Evolutionary conservation across 1,284 basidiomycete genomes (phyloP).

Genomic region (Heterobasidion parviporum): DNA sequence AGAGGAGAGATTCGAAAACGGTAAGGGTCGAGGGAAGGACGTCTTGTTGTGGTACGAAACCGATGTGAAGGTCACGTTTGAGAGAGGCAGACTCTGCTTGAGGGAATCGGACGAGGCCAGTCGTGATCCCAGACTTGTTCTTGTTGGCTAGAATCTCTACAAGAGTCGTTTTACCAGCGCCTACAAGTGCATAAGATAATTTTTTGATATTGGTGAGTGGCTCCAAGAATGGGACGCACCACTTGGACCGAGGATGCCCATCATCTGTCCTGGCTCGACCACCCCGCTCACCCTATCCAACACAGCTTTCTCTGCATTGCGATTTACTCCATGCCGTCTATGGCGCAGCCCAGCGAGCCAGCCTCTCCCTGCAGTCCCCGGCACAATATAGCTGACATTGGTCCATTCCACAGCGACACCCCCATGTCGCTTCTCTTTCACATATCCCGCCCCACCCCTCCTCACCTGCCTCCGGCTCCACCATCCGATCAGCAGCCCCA

Average conservation of each 20-base stretch:
- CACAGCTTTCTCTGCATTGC: slow-evolving; percentile 53
- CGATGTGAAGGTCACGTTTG: slow-evolving; percentile 42
- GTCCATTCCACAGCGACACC: slow-evolving; percentile 65
- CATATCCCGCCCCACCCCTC: slow-evolving; percentile 26
- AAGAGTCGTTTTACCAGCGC: slow-evolving; percentile 79
- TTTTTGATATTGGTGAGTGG: neutral
- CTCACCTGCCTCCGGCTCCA: slow-evolving; percentile 54
- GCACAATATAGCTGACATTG: slow-evolving; percentile 60
- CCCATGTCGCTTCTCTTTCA: slow-evolving; percentile 22
- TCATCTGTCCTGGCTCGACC: slow-evolving; percentile 72
- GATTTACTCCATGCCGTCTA: slow-evolving; percentile 11
- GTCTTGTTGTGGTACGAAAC: slow-evolving; percentile 84
- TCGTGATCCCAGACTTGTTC: slow-evolving; percentile 59
- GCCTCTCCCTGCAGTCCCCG: slow-evolving; percentile 2
- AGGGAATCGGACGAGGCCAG: slow-evolving; percentile 59
- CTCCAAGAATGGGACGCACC: slow-evolving; percentile 31
- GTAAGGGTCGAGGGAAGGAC: slow-evolving; percentile 74
- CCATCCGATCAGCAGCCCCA: slow-evolving; percentile 53
- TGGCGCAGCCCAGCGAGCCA: neutral
- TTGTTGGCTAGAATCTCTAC: slow-evolving; percentile 80
- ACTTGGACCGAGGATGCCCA: slow-evolving; percentile 83
- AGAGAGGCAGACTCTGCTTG: slow-evolving; percentile 16
- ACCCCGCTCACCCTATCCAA: slow-evolving; percentile 62
- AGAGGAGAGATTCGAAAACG: slow-evolving; percentile 75
- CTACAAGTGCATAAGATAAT: slow-evolving; percentile 21